Evolutionary conservation across 202 grass and related monocot species (phyloP).

Genomic region (Zizania palustris): DNA sequence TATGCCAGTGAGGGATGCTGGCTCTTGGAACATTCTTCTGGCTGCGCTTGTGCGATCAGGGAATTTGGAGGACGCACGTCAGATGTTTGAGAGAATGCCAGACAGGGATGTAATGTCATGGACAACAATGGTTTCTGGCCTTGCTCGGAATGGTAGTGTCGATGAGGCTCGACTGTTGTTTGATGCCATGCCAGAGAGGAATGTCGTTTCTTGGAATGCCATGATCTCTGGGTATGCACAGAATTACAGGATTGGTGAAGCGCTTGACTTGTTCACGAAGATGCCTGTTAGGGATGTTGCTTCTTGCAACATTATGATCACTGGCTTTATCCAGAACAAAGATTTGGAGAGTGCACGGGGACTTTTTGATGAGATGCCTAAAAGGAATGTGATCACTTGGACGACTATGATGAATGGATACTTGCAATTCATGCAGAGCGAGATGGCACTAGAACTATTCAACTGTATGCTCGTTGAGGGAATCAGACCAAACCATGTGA

Average conservation of each 20-base stretch:
- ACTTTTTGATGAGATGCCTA: conserved; percentile 58
- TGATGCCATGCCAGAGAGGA: conserved; percentile 68
- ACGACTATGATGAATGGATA: conserved; percentile 86
- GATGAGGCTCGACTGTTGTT: conserved; percentile 63
- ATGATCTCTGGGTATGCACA: conserved; percentile 72
- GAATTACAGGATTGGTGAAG: conserved; percentile 58
- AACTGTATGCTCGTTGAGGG: conserved; percentile 55
- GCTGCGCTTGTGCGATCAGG: conserved; percentile 47
- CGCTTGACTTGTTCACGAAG: conserved; percentile 54
- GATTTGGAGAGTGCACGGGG: conserved; percentile 51
- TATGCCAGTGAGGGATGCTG: conserved; percentile 66
- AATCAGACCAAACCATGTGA: conserved; percentile 74
- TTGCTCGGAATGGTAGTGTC: conserved; percentile 52
- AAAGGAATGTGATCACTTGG: conserved; percentile 81
- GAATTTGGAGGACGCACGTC: conserved; percentile 47
- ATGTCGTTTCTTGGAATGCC: conserved; percentile 85
- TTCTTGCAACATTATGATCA: conserved; percentile 79
- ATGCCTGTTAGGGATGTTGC: conserved; percentile 66
- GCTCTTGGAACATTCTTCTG: conserved; percentile 77
- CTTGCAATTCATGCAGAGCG: conserved; percentile 61
- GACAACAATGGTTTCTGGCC: conserved; percentile 61
- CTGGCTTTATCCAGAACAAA: conserved; percentile 67
- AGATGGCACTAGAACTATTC: conserved; percentile 55
- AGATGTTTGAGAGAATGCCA: conserved; percentile 57
- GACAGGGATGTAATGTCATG: conserved; percentile 68